A percentile compares a stretch with the other conserved stretches of the same genome.
Evolutionary conservation across 148 eudicot species (phyloP).

Genomic region (Fagopyrum homotropicum): DNA sequence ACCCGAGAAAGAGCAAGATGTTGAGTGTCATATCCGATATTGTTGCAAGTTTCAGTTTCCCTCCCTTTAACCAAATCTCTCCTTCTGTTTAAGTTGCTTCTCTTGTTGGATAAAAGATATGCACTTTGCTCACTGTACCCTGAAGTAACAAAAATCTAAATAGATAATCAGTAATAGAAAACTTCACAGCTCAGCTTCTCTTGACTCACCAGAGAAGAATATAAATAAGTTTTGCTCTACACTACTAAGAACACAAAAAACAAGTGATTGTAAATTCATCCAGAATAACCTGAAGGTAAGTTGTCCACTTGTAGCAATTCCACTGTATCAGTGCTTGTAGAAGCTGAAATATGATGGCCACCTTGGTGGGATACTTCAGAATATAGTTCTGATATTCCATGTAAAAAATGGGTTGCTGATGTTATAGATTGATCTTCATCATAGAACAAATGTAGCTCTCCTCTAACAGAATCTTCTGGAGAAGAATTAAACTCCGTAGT

Average conservation of each 20-base stretch:
- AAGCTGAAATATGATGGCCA: slow-evolving; percentile 21
- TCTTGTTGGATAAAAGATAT: slow-evolving; percentile 26
- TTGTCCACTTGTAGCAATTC: slow-evolving; percentile 21
- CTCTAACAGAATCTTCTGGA: slow-evolving; percentile 27
- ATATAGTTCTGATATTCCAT: slow-evolving; percentile 23
- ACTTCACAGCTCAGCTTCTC: neutral
- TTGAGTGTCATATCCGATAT: slow-evolving; percentile 23
- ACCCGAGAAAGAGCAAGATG: neutral
- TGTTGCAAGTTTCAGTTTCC: slow-evolving; percentile 27
- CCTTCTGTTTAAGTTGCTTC: slow-evolving; percentile 23
- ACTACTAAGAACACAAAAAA: slow-evolving; percentile 12
- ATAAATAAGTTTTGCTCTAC: slow-evolving; percentile 3
- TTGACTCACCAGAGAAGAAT: slow-evolving; percentile 9
- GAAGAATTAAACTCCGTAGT: slow-evolving; percentile 16
- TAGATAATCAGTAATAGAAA: slow-evolving; percentile 13
- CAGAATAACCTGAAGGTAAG: slow-evolving; percentile 43
- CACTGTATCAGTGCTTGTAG: slow-evolving; percentile 19
- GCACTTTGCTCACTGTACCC: slow-evolving; percentile 30
- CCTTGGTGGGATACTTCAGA: slow-evolving; percentile 23
- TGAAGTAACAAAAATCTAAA: slow-evolving; percentile 18
- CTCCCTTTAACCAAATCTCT: slow-evolving; percentile 26
- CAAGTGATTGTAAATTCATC: slow-evolving; percentile 8
- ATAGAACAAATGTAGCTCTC: slow-evolving; percentile 53
- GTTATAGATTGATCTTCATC: slow-evolving; percentile 26
- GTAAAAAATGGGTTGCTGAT: slow-evolving; percentile 22